These are phyloP conservation scores for Rhizoclosmatium globosum DNA, from an alignment of 192 early-diverging fungal genomes.

Conservation along the genomic window DNA sequence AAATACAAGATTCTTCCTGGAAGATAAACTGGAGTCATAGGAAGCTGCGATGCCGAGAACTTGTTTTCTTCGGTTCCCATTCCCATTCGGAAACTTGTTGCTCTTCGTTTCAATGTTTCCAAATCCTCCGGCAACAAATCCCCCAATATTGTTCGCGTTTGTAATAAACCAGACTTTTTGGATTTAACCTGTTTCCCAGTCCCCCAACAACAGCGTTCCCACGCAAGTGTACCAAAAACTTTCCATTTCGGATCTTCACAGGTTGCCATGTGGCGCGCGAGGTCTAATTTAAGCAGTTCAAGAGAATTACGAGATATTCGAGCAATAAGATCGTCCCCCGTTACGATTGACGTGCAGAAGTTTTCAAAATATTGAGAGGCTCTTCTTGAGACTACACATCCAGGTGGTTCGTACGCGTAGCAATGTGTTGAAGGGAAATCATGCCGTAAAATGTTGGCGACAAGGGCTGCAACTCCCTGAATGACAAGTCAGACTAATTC, in stretches of 20 bases:
- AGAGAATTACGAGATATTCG: constrained; percentile 39
- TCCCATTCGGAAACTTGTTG: constrained; percentile 16
- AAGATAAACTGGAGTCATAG: constrained; percentile 34
- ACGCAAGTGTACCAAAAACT: constrained; percentile 40
- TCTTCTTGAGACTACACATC: constrained; percentile 25
- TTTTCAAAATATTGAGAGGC: constrained; percentile 43
- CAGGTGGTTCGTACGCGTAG: constrained; percentile 46
- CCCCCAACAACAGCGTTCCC: constrained; percentile 2
- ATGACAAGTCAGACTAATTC: neutral
- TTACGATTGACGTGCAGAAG: constrained; percentile 51
- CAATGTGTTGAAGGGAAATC: constrained; percentile 38
- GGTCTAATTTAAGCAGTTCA: constrained; percentile 49
- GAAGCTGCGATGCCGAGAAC: neutral
- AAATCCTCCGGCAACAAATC: constrained; percentile 29
- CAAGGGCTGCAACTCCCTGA: constrained; percentile 47
- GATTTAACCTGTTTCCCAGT: neutral
- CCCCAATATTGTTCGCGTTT: constrained; percentile 27
- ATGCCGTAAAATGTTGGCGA: constrained; percentile 38
- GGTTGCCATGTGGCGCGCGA: constrained; percentile 31
- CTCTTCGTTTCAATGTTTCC: constrained; percentile 17
- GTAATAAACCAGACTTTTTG: constrained; percentile 21
- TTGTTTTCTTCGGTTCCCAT: constrained; percentile 11
- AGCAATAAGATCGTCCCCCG: constrained; percentile 50
- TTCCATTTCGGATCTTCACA: constrained; percentile 48
- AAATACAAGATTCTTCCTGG: constrained; percentile 52